Conservation (phyloP, 2,329 filamentous ascomycete species). For the Diaporthe humulicola region DNA sequence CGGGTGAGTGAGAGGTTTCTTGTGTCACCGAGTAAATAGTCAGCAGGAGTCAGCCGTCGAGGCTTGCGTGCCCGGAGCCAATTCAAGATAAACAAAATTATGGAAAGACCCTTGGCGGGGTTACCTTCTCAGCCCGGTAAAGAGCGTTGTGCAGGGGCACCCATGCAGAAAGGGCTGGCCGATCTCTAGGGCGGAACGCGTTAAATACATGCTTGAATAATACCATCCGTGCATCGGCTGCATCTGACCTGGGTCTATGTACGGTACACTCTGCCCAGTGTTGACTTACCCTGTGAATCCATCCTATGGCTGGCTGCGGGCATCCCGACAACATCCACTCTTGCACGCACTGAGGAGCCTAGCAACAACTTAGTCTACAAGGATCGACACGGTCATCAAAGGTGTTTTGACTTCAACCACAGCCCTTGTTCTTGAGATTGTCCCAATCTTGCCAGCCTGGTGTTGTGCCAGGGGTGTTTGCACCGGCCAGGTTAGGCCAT, state of each 20-base stretch:
- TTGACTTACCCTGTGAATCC: background rate
- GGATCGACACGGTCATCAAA: conserved; percentile 6
- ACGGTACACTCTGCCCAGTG: background rate
- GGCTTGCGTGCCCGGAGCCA: background rate
- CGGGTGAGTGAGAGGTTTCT: background rate
- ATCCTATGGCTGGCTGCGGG: background rate
- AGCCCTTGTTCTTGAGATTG: background rate
- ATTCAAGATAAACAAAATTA: conserved; percentile 32
- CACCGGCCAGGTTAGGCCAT: conserved; percentile 7
- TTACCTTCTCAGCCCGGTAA: conserved; percentile 2
- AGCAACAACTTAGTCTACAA: background rate
- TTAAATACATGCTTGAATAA: conserved; percentile 17
- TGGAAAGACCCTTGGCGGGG: conserved; percentile 19
- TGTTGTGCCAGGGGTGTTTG: background rate
- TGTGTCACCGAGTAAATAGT: conserved; percentile 1
- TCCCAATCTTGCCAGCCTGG: conserved; percentile 7
- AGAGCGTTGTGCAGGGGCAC: background rate
- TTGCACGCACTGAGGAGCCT: background rate
- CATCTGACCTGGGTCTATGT: background rate
- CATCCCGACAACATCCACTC: background rate
- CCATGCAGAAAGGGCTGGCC: background rate
- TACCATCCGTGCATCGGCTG: background rate
- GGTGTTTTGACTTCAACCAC: background rate
- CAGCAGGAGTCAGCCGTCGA: background rate
- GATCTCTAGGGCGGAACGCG: conserved; percentile 14